A percentile compares a stretch with the other conserved stretches of the same genome.
Evolutionary conservation across 2,329 filamentous ascomycete species (phyloP).

Genomic region (Cryphonectria japonica): DNA sequence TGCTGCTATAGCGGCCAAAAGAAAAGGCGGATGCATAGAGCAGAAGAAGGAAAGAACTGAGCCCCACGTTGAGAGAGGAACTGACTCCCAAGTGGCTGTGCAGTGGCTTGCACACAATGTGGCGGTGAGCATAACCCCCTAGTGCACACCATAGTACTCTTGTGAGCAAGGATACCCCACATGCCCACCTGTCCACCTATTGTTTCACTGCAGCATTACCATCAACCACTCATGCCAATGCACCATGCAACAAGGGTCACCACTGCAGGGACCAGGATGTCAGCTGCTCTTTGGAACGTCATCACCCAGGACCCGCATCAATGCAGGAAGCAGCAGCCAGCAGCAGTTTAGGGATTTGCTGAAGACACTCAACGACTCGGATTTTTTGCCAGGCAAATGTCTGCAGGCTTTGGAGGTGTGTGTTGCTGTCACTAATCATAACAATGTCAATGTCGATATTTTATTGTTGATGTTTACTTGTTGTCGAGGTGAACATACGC

Average conservation of each 20-base stretch:
- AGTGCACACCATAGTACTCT: background rate
- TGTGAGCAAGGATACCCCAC: background rate
- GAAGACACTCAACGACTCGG: background rate
- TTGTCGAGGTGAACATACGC: background rate
- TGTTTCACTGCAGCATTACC: background rate
- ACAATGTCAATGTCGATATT: background rate
- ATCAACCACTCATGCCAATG: background rate
- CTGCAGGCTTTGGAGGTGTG: background rate
- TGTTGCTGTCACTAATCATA: background rate
- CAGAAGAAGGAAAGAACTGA: background rate
- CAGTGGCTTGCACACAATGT: background rate
- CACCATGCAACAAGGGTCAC: background rate
- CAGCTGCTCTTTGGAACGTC: conserved; percentile 4
- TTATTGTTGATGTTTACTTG: background rate
- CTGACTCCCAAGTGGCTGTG: background rate
- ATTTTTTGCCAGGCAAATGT: background rate
- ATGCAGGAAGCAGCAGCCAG: background rate
- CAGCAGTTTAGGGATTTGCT: background rate
- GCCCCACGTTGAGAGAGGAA: background rate
- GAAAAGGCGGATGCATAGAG: background rate
- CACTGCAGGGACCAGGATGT: background rate
- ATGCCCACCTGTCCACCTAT: background rate
- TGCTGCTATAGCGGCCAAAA: too few relatives aligned
- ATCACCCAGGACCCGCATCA: conserved; percentile 3
- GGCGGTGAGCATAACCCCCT: background rate